phyloP scores from a whole-genome alignment of 441 rosid genomes.

The Macaranga tanarius region DNA sequence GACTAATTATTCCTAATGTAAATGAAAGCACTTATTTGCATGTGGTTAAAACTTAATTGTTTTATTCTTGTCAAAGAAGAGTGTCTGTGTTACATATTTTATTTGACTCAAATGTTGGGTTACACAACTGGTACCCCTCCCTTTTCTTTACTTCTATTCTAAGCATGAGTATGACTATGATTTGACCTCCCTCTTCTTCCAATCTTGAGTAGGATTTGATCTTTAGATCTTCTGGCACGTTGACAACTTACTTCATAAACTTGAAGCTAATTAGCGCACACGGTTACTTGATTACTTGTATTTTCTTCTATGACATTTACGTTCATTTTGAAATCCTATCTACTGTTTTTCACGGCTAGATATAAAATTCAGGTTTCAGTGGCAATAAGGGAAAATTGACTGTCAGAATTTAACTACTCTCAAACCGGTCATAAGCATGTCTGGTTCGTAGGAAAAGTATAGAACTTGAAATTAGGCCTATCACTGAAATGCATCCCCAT shows the following conservation, averaged over 20 bases:
- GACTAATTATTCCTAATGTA: too few species aligned
- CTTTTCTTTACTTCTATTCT: neutral
- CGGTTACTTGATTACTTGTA: neutral
- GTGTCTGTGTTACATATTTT: neutral
- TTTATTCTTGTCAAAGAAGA: neutral
- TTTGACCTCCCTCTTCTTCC: neutral
- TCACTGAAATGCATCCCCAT: conserved; percentile 65
- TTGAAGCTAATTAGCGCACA: neutral
- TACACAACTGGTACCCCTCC: neutral
- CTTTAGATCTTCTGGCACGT: neutral
- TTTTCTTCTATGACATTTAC: neutral
- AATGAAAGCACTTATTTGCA: neutral
- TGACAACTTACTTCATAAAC: neutral
- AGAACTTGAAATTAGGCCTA: conserved; percentile 57
- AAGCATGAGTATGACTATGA: neutral
- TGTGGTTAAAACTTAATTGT: neutral
- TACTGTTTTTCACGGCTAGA: too few species aligned
- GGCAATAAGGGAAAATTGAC: conserved; percentile 5
- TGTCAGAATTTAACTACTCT: conserved; percentile 30
- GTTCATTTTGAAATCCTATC: neutral
- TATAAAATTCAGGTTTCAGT: neutral
- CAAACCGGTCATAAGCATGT: conserved; percentile 55
- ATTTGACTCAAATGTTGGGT: neutral
- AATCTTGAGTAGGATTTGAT: neutral
- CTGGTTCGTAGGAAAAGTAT: conserved; percentile 63